phyloP scores from a whole-genome alignment of 1,284 basidiomycete species.

The Moniliella sp. region DNA sequence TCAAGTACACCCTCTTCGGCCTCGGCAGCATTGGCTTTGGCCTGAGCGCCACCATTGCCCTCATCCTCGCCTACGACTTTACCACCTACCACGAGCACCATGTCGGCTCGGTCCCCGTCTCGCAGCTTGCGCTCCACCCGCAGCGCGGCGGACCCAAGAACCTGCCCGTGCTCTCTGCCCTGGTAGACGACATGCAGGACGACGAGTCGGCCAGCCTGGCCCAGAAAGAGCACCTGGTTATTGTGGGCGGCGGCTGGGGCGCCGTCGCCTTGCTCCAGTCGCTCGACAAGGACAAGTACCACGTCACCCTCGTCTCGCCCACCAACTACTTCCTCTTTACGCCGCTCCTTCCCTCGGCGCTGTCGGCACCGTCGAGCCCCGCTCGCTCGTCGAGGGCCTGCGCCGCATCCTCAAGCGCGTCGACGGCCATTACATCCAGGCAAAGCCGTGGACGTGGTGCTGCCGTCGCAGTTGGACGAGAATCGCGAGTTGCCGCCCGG shows the following conservation, averaged over 20 bases:
- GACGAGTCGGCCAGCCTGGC: constrained; percentile 5
- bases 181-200: constrained; percentile 9
- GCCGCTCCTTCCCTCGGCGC: constrained; percentile 29
- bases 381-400: constrained; percentile 27
- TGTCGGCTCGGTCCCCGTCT: constrained; percentile 13
- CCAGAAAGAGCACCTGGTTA: constrained; percentile 27
- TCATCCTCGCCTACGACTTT: constrained; percentile 20
- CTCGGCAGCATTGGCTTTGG: constrained; percentile 9
- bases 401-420: constrained; percentile 21
- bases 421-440: constrained; percentile 28
- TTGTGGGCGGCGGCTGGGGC: constrained; percentile 32
- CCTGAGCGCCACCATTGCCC: constrained; percentile 8
- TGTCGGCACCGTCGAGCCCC: constrained; percentile 28
- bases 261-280: constrained; percentile 22
- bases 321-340: constrained; percentile 32
- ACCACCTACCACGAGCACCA: constrained; percentile 19
- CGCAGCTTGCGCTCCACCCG: constrained; percentile 13
- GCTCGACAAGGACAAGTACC: constrained; percentile 24
- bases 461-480: constrained; percentile 18
- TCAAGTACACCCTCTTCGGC: background rate
- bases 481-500: constrained; percentile 17
- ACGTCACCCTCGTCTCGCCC: constrained; percentile 28
- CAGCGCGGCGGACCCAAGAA: constrained; percentile 25
- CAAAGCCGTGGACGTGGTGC: constrained; percentile 18
- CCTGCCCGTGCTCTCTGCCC: constrained; percentile 17